Conservation (phyloP, 257 asterid genomes). For the Striga asiatica region DNA sequence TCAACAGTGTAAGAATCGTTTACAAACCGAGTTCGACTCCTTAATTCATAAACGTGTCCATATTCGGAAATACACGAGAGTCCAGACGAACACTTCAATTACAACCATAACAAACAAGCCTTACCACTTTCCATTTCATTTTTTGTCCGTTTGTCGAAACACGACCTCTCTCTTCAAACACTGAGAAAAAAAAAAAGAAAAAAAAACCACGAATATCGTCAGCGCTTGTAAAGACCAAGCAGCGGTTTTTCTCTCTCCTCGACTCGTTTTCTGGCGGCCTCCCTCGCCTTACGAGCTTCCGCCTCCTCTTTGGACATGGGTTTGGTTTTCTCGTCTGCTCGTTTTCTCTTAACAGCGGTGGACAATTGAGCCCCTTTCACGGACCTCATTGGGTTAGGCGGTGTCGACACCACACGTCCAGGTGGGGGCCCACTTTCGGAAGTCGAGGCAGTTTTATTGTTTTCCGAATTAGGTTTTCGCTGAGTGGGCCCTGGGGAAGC, state of each 20-base stretch:
- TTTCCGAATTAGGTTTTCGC: constrained; percentile 34
- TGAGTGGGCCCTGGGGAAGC: constrained; percentile 35
- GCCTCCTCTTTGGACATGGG: constrained; percentile 68
- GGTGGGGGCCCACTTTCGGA: constrained; percentile 55
- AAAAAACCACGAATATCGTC: constrained; percentile 1
- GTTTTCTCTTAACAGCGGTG: constrained; percentile 62
- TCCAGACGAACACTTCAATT: too few species aligned
- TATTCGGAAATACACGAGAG: too few species aligned
- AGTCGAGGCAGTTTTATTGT: constrained; percentile 1
- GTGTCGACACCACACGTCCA: constrained; percentile 58
- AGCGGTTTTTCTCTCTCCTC: constrained; percentile 78
- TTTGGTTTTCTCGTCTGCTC: constrained; percentile 62
- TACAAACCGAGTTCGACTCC: too few species aligned
- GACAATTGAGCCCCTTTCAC: constrained; percentile 66
- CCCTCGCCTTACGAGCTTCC: constrained; percentile 85
- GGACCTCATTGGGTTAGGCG: constrained; percentile 62
- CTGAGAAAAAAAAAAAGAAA: not conserved
- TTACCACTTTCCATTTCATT: too few species aligned
- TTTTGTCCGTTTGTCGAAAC: not conserved
- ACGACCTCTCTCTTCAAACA: not conserved
- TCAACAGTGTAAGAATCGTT: too few species aligned
- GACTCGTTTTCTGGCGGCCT: constrained; percentile 85
- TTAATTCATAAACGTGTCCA: too few species aligned
- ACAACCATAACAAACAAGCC: too few species aligned
- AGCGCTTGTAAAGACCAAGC: constrained; percentile 38